Conservation (phyloP, 2,329 filamentous ascomycete species). For the Nothomitra cinnamomea region DNA sequence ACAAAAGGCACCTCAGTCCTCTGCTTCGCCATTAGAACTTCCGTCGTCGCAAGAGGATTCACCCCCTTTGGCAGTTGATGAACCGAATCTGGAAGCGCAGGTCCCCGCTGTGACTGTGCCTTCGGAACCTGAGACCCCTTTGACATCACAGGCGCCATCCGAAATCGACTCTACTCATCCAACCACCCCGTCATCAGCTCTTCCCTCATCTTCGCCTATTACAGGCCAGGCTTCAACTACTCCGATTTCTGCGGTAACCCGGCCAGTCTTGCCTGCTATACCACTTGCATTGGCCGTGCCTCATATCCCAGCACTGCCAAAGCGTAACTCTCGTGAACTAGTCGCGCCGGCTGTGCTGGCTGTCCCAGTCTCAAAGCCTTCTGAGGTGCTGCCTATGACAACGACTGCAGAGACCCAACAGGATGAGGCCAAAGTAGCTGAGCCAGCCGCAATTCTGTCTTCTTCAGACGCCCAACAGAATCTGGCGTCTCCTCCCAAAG, state of each 20-base stretch:
- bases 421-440: background rate
- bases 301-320: background rate
- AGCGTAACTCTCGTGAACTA: background rate
- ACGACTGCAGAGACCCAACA: background rate
- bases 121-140: slow-evolving; percentile 33
- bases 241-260: slow-evolving; percentile 16
- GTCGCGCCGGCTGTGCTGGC: background rate
- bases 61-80: slow-evolving; percentile 14
- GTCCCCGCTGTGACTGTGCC: slow-evolving; percentile 9
- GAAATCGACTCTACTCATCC: slow-evolving; percentile 37
- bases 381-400: background rate
- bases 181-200: slow-evolving; percentile 36
- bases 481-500: slow-evolving; percentile 17
- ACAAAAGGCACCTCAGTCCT: slow-evolving; percentile 1
- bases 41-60: slow-evolving; percentile 1
- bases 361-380: background rate
- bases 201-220: slow-evolving; percentile 19
- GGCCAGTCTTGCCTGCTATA: slow-evolving; percentile 25
- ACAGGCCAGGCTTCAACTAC: slow-evolving; percentile 15
- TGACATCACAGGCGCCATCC: slow-evolving; percentile 39
- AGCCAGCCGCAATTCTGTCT: background rate
- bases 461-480: background rate
- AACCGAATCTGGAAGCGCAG: slow-evolving; percentile 26
- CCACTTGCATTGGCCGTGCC: slow-evolving; percentile 3
- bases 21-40: slow-evolving; percentile 5